phyloP scores from a whole-genome alignment of 441 rosid species.

The Arabidopsis hybrid region DNA sequence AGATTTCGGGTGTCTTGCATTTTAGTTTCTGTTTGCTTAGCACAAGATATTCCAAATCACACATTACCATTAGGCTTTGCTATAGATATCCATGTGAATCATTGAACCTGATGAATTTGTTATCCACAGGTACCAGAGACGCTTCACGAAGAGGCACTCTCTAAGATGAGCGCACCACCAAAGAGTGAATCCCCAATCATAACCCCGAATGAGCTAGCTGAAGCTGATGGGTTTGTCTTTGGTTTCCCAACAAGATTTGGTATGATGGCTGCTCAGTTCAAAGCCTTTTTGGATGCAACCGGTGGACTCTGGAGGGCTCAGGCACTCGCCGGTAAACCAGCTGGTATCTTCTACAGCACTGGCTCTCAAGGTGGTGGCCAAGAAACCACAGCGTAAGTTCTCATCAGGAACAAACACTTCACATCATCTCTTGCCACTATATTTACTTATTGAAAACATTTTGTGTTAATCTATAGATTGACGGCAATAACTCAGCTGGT shows the following conservation, averaged over 20 bases:
- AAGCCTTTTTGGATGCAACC: conserved; percentile 91
- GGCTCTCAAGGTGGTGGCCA: conserved; percentile 99
- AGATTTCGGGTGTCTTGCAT: neutral
- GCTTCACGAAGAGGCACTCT: conserved; percentile 78
- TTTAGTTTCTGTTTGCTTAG: neutral
- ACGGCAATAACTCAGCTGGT: conserved; percentile 96
- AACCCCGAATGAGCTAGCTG: conserved; percentile 68
- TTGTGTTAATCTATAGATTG: conserved; percentile 43
- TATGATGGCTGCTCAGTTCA: conserved; percentile 97
- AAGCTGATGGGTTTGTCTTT: conserved; percentile 87
- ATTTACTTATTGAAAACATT: neutral
- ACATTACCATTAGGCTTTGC: neutral
- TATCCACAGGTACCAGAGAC: conserved; percentile 81
- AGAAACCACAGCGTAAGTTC: conserved; percentile 91
- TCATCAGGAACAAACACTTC: conserved; percentile 22
- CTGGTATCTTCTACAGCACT: conserved; percentile 93
- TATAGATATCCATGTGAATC: neutral
- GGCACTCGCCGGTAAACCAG: conserved; percentile 94
- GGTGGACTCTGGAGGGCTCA: conserved; percentile 94
- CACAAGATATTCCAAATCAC: neutral
- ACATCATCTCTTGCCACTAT: conserved; percentile 1
- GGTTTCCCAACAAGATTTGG: conserved; percentile 98
- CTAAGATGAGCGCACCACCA: conserved; percentile 86
- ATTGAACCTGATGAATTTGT: conserved; percentile 24
- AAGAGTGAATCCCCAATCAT: conserved; percentile 86